Base-by-base conservation (phyloP, 2,329 filamentous ascomycete genomes). In the Nothophoma quercina region DNA sequence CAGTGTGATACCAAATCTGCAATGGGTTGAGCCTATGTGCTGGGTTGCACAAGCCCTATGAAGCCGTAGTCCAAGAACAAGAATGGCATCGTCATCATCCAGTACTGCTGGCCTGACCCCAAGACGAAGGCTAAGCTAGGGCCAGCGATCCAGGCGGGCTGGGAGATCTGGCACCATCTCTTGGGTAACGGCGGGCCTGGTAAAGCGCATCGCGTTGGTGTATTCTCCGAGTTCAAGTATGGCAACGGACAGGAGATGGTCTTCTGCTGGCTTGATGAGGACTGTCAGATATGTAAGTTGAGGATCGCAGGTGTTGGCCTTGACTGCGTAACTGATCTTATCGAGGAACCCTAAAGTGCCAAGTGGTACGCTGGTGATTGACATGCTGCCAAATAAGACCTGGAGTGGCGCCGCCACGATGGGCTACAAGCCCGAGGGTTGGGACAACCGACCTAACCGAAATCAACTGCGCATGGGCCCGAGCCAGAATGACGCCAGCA, bases 21-120 rank as follows among this genome's bases (percentile, higher is more conserved):
- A 9, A 38, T 43, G 16, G 46, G 46, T 7, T 41, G 29, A 43
- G 26, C 32, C 1, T 39, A 40, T 25, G 18, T 48, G 5, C 16
- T 51, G 6, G 38, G 19, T 2, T 43, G 42, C 12, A 25, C 36
- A 3, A 56, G 36, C 23, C 47, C 47, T 12, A 19, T 48, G 15
- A 38, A 51, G 28, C 39, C 32, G 19, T 56, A 48, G 48, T 39
- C 44, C 7, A 34, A 40, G 7, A 44, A 47, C 9, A 26, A 33
- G 2, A 16, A 36, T 1, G 38, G 42, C 10, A 34, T 51, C 1
- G 35, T 45, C 8, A 23, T 34, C 19, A 54, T 49, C 16, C 23
- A 25, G n/a, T 55, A 35, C 33, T 55, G 45, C 28, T 50, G 16
- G 16, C 19, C 22, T 2, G 13, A 40, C 22, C 21, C 9, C 4